Evolutionary conservation across 1,284 basidiomycete species (phyloP).

Genomic region (Ustilago nuda): DNA sequence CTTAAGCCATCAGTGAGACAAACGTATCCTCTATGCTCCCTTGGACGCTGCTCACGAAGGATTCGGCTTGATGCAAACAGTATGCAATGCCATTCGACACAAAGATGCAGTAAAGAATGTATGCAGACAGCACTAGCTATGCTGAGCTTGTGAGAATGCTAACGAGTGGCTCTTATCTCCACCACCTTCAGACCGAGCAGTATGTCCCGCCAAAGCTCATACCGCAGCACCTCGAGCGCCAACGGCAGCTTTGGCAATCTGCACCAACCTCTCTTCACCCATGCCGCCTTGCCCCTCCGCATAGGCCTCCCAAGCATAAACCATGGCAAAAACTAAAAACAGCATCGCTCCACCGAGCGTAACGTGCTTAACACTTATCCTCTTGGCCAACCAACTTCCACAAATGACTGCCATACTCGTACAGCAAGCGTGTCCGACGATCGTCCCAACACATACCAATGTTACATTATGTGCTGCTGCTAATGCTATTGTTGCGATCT

Average conservation of each 20-base stretch:
- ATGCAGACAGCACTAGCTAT: not conserved
- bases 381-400: slow-evolving; percentile 80
- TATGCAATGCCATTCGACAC: not conserved
- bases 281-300: not conserved
- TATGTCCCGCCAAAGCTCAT: not conserved
- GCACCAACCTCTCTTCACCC: not conserved
- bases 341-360: slow-evolving; percentile 84
- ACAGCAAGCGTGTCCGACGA: slow-evolving; percentile 88
- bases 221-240: not conserved
- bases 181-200: too few relatives aligned
- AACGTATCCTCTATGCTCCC: too few relatives aligned
- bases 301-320: slow-evolving; percentile 71
- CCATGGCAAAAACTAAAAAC: slow-evolving; percentile 80
- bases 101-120: not conserved
- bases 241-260: slow-evolving; percentile 18
- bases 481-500: slow-evolving; percentile 96
- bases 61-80: not conserved
- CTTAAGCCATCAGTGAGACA: too few relatives aligned
- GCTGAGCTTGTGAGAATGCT: not conserved
- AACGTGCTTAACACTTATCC: slow-evolving; percentile 71
- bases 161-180: too few relatives aligned
- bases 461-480: slow-evolving; percentile 88
- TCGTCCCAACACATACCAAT: slow-evolving; percentile 88
- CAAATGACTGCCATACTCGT: slow-evolving; percentile 89
- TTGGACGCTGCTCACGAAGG: too few relatives aligned